Percentiles rank a stretch among this genome's conserved stretches.
These are phyloP conservation scores for Cutaneotrichosporon sp. DNA, from an alignment of 1,284 basidiomycete genomes.

Conservation along the genomic window DNA sequence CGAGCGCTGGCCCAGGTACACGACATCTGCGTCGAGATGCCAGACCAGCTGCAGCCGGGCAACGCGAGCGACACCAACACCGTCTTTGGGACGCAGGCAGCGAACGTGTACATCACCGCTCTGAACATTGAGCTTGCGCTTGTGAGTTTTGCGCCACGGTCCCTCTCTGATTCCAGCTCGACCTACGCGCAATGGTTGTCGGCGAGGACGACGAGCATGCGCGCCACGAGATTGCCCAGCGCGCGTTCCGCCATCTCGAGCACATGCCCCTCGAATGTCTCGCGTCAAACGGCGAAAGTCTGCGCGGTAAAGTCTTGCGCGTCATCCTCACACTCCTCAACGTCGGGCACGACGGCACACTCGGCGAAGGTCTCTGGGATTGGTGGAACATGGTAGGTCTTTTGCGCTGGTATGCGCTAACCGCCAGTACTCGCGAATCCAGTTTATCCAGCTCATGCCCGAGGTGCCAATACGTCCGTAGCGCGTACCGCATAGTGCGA, in stretches of 20 bases:
- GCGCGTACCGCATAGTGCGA: no score
- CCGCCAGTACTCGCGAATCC: conserved; percentile 26
- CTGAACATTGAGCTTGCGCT: conserved; percentile 26
- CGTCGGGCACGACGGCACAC: conserved; percentile 12
- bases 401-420: background rate
- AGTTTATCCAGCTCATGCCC: conserved; percentile 30
- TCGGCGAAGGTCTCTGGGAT: conserved; percentile 26
- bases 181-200: conserved; percentile 17
- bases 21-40: conserved; percentile 12
- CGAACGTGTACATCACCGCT: conserved; percentile 31
- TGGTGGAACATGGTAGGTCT: conserved; percentile 33
- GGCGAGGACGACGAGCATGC: conserved; percentile 18
- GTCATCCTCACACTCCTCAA: conserved; percentile 25
- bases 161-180: conserved; percentile 18
- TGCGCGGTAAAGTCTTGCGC: conserved; percentile 30
- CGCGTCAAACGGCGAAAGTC: conserved; percentile 29
- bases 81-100: conserved; percentile 25
- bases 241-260: conserved; percentile 14
- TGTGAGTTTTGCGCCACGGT: conserved; percentile 11
- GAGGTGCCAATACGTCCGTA: background rate
- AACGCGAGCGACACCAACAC: background rate
- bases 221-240: conserved; percentile 19
- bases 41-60: conserved; percentile 4
- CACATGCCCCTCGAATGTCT: conserved; percentile 28
- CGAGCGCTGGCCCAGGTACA: conserved; percentile 3